Evolutionary conservation across 805 yeast species (phyloP).

Genomic region (Danielia oregonensis): DNA sequence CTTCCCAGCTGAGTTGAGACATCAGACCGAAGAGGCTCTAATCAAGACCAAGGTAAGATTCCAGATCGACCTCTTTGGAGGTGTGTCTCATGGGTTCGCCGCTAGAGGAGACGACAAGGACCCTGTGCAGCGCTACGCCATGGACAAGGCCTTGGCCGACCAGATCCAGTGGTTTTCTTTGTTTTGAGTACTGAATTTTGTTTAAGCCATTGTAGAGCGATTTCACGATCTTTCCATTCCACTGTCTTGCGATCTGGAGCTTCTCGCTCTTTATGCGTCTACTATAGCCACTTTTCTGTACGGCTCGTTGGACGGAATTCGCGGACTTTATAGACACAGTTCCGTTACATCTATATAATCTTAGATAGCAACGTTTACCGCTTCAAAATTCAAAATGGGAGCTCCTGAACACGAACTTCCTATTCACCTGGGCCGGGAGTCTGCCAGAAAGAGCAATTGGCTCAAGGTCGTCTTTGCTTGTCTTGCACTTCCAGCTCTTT

Average conservation of each 20-base stretch:
- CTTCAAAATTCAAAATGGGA: not conserved
- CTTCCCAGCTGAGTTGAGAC: conserved; percentile 64
- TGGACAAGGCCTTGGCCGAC: conserved; percentile 56
- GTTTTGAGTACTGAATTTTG: not conserved
- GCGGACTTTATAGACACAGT: no score
- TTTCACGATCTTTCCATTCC: no score
- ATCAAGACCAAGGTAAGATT: conserved; percentile 46
- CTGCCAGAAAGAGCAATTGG: not conserved
- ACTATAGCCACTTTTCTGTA: no score
- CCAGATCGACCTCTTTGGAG: conserved; percentile 59
- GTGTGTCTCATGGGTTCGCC: conserved; percentile 74
- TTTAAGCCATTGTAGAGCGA: not conserved
- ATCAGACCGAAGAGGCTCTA: conserved; percentile 55
- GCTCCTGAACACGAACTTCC: conserved; percentile 1
- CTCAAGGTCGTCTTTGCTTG: not conserved
- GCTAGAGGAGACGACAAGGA: conserved; percentile 66
- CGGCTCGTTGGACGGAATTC: no score
- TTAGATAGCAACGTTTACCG: no score
- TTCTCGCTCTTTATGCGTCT: no score
- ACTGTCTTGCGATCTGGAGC: no score
- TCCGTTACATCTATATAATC: no score
- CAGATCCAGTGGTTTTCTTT: conserved; percentile 27
- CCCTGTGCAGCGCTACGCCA: conserved; percentile 58
- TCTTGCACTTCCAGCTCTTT: not conserved
- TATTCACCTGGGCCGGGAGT: not conserved